Percentiles rank a stretch among this genome's conserved stretches.
Evolutionary conservation across 1,284 basidiomycete species (phyloP).

Genomic region (Somion occarium): DNA sequence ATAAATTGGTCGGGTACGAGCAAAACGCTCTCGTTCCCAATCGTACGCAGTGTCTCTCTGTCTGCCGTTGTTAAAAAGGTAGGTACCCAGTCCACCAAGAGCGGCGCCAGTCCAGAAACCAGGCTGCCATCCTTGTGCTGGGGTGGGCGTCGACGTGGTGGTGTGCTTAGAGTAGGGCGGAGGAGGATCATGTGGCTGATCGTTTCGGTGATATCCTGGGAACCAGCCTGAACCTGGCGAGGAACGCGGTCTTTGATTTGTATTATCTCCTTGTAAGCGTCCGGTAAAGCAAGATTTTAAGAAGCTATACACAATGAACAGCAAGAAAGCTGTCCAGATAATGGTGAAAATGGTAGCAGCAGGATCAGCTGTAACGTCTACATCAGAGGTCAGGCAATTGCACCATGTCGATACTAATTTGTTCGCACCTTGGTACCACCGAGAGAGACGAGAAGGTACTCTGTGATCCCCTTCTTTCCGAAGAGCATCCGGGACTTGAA

Average conservation of each 20-base stretch:
- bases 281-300: constrained; percentile 52
- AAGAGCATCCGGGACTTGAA: constrained; percentile 53
- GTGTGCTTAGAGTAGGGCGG: constrained; percentile 70
- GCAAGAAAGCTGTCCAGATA: constrained; percentile 49
- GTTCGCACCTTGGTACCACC: constrained; percentile 19
- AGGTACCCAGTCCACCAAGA: constrained; percentile 61
- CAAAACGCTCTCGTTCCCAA: constrained; percentile 43
- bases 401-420: not conserved
- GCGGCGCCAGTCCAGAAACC: constrained; percentile 82
- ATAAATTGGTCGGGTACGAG: not conserved
- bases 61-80: constrained; percentile 41
- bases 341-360: constrained; percentile 44
- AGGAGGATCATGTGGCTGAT: constrained; percentile 43
- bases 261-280: constrained; percentile 18
- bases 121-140: constrained; percentile 43
- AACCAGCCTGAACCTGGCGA: constrained; percentile 3
- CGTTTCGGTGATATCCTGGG: constrained; percentile 15
- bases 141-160: constrained; percentile 17
- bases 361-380: constrained; percentile 13
- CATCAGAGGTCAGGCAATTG: not conserved
- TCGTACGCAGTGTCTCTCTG: constrained; percentile 36
- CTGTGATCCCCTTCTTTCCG: constrained; percentile 25
- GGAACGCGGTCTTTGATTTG: not conserved
- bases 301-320: constrained; percentile 53
- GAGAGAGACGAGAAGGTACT: constrained; percentile 15